Percentiles rank a stretch among this genome's conserved stretches.
phyloP scores from a whole-genome alignment of 2,329 filamentous ascomycete genomes.

The Cryphonectria japonica region DNA sequence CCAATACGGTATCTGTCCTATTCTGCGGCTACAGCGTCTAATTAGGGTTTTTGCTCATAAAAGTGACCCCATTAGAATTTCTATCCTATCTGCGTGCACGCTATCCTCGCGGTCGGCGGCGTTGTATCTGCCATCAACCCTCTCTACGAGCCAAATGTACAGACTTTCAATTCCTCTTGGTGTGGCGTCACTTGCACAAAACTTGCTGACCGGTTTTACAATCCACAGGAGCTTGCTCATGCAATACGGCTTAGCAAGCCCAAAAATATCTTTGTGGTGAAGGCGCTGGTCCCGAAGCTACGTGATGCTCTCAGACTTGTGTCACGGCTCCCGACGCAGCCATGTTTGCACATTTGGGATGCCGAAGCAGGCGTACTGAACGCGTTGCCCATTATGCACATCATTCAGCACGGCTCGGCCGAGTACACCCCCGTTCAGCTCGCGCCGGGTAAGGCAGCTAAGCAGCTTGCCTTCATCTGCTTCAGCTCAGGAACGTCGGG shows the following conservation, averaged over 20 bases:
- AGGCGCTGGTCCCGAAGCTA: constrained; percentile 11
- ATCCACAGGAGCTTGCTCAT: constrained; percentile 17
- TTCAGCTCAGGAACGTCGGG: constrained; percentile 28
- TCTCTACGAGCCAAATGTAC: constrained; percentile 19
- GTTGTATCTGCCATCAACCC: constrained; percentile 27
- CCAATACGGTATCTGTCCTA: constrained; percentile 16
- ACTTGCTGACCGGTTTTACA: background rate
- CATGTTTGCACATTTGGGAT: constrained; percentile 7
- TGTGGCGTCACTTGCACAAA: background rate
- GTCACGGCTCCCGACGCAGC: background rate
- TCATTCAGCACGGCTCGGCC: constrained; percentile 11
- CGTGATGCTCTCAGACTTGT: background rate
- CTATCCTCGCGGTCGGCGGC: constrained; percentile 18
- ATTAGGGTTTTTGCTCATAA: too few species aligned
- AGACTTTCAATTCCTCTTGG: background rate
- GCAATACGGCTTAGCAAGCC: constrained; percentile 21
- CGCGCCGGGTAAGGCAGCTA: constrained; percentile 7
- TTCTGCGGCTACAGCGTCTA: too few species aligned
- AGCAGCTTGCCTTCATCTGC: constrained; percentile 21
- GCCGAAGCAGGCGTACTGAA: background rate
- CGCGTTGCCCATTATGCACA: background rate
- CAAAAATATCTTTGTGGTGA: constrained; percentile 19
- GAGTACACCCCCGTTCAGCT: constrained; percentile 16
- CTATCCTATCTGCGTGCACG: constrained; percentile 23
- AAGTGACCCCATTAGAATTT: constrained; percentile 16